These are phyloP conservation scores for Cryptococcus amylolentus DNA, from an alignment of 1,284 basidiomycete genomes.

Conservation along the genomic window DNA sequence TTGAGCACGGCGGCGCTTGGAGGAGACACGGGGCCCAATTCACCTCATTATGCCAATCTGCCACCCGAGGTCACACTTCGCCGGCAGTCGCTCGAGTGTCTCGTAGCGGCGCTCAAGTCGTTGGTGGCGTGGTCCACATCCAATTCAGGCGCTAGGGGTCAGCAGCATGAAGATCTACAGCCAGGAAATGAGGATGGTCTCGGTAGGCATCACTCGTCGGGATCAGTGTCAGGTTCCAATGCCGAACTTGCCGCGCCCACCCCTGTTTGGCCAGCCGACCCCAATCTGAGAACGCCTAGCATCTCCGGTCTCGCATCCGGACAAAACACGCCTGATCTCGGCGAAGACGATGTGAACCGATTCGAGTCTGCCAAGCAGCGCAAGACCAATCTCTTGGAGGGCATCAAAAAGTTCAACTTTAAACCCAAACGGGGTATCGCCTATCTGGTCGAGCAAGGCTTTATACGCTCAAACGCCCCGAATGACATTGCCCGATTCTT, in stretches of 20 bases:
- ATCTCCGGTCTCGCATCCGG: constrained; percentile 30
- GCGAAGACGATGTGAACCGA: constrained; percentile 77
- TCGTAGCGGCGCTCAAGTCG: constrained; percentile 79
- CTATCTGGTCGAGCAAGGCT: constrained; percentile 84
- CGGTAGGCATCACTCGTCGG: constrained; percentile 18
- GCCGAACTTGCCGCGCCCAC: constrained; percentile 30
- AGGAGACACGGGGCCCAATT: constrained; percentile 26
- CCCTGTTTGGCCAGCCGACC: constrained; percentile 28
- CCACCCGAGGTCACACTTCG: constrained; percentile 78
- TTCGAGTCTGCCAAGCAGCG: constrained; percentile 97
- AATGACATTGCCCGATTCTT: constrained; percentile 83
- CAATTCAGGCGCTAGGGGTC: constrained; percentile 2
- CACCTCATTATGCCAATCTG: constrained; percentile 59
- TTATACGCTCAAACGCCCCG: constrained; percentile 73
- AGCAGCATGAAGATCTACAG: background rate
- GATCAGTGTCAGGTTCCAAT: constrained; percentile 31
- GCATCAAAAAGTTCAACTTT: constrained; percentile 97
- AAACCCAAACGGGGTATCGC: constrained; percentile 94
- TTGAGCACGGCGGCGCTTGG: constrained; percentile 65
- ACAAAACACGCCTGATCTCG: constrained; percentile 66
- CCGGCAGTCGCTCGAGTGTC: constrained; percentile 82
- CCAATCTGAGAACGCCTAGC: constrained; percentile 8
- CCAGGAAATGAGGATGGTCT: constrained; percentile 24
- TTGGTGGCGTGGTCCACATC: constrained; percentile 81
- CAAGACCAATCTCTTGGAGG: constrained; percentile 92